phyloP scores from a whole-genome alignment of 2,329 filamentous ascomycete genomes.

The Byssothecium circinans region DNA sequence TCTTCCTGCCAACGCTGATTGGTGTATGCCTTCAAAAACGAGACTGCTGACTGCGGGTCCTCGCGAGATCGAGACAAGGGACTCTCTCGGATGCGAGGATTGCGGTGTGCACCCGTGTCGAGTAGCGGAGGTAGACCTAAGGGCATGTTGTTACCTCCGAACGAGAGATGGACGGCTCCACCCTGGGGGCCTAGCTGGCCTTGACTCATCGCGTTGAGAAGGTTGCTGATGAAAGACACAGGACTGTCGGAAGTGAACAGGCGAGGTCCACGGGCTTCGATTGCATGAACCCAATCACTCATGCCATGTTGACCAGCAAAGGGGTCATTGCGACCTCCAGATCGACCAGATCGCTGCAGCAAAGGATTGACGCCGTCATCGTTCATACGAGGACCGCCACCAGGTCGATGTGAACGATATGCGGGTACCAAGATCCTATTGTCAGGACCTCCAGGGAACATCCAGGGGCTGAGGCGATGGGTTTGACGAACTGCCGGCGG shows the following conservation, averaged over 20 bases:
- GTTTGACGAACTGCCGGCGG: slow-evolving; percentile 52
- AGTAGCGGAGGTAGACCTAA: slow-evolving; percentile 37
- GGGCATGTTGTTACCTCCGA: slow-evolving; percentile 45
- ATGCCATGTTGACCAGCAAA: slow-evolving; percentile 44
- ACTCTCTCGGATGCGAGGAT: slow-evolving; percentile 34
- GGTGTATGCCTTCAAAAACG: slow-evolving; percentile 73
- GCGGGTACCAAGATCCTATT: slow-evolving; percentile 43
- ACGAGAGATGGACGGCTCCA: slow-evolving; percentile 56
- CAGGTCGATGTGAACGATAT: slow-evolving; percentile 58
- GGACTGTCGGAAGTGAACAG: slow-evolving; percentile 52
- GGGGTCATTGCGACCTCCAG: slow-evolving; percentile 27
- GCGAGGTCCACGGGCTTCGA: slow-evolving; percentile 51
- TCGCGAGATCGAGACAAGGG: slow-evolving; percentile 43
- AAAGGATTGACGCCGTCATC: slow-evolving; percentile 89
- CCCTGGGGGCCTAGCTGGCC: slow-evolving; percentile 40
- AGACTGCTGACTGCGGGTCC: slow-evolving; percentile 73
- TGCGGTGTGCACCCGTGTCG: slow-evolving; percentile 34
- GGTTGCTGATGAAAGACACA: slow-evolving; percentile 60
- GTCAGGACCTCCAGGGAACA: slow-evolving; percentile 61
- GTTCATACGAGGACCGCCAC: slow-evolving; percentile 57
- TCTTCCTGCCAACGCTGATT: slow-evolving; percentile 85
- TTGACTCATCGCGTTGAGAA: slow-evolving; percentile 58
- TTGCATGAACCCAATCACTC: slow-evolving; percentile 57
- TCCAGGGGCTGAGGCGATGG: slow-evolving; percentile 59
- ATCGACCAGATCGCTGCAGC: slow-evolving; percentile 63